phyloP scores from a whole-genome alignment of 352 stramenopile species.

The Thraustochytrium sp. region DNA sequence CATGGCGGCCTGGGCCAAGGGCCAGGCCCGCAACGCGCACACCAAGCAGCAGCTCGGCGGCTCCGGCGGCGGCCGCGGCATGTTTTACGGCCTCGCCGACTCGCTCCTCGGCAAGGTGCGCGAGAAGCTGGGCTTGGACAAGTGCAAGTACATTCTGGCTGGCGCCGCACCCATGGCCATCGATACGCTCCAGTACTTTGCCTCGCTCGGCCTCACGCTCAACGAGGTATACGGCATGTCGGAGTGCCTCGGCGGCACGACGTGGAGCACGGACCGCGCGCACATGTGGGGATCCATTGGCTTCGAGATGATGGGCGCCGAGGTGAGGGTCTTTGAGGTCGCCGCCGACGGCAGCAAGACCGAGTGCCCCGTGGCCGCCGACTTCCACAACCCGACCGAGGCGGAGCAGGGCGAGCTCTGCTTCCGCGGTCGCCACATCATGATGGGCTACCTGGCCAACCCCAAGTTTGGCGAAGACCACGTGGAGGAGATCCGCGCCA shows the following conservation, averaged over 20 bases:
- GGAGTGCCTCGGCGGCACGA: slow-evolving; percentile 34
- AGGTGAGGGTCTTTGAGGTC: slow-evolving; percentile 40
- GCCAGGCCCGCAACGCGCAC: neutral
- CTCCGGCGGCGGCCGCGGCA: neutral
- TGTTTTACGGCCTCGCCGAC: slow-evolving; percentile 47
- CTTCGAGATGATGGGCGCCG: neutral
- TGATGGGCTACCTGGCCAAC: slow-evolving; percentile 66
- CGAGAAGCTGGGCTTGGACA: slow-evolving; percentile 48
- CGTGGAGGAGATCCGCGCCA: slow-evolving; percentile 52
- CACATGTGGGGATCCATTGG: slow-evolving; percentile 9
- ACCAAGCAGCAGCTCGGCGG: neutral
- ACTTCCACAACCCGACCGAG: neutral
- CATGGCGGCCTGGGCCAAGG: neutral
- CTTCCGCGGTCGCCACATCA: slow-evolving; percentile 60
- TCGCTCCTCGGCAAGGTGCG: slow-evolving; percentile 46
- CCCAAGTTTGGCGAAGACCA: slow-evolving; percentile 29
- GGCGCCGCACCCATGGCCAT: slow-evolving; percentile 54
- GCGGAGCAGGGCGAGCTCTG: slow-evolving; percentile 49
- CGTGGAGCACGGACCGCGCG: neutral
- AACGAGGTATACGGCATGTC: slow-evolving; percentile 57
- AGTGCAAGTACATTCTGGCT: slow-evolving; percentile 48
- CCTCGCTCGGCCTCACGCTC: slow-evolving; percentile 53
- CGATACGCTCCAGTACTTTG: slow-evolving; percentile 59
- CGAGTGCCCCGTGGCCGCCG: neutral
- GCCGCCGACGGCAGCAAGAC: neutral